Conservation (phyloP, 2,329 filamentous ascomycete species). For the Leptographium wingfieldii region DNA sequence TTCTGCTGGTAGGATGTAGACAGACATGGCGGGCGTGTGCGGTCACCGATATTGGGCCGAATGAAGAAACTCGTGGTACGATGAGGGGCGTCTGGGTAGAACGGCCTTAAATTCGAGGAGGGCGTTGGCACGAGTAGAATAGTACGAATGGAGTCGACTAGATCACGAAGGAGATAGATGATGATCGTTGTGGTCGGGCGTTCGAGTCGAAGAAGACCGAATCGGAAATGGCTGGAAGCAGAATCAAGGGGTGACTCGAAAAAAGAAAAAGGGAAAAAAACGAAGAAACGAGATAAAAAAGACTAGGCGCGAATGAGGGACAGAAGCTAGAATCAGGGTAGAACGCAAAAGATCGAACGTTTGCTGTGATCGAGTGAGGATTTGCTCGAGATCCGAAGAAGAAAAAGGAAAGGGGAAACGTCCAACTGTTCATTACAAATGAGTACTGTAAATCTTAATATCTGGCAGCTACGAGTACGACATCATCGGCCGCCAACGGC, state of each 20-base stretch:
- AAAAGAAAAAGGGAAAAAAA: background rate
- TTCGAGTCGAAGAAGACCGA: background rate
- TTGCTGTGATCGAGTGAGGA: background rate
- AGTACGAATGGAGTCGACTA: background rate
- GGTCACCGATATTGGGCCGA: background rate
- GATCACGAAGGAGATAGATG: background rate
- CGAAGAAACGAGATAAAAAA: background rate
- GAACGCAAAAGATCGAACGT: background rate
- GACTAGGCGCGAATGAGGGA: background rate
- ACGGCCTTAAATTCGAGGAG: background rate
- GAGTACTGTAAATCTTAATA: conserved; percentile 7
- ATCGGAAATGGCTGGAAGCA: background rate
- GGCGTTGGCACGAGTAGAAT: background rate
- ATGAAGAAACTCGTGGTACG: background rate
- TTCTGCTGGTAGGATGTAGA: conserved; percentile 85
- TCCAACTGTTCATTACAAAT: conserved; percentile 1
- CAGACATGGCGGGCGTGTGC: conserved; percentile 58
- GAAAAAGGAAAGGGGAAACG: background rate
- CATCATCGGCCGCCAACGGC: background rate
- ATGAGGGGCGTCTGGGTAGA: background rate
- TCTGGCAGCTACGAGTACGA: background rate
- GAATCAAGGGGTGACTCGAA: background rate
- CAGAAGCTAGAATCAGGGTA: background rate
- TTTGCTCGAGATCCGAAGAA: background rate
- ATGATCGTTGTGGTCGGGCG: background rate